Evolutionary conservation across 108 stramenopile species (phyloP), one percentile per base, ranked within the genome.

Genomic region (Poteriospumella lacustris): DNA sequence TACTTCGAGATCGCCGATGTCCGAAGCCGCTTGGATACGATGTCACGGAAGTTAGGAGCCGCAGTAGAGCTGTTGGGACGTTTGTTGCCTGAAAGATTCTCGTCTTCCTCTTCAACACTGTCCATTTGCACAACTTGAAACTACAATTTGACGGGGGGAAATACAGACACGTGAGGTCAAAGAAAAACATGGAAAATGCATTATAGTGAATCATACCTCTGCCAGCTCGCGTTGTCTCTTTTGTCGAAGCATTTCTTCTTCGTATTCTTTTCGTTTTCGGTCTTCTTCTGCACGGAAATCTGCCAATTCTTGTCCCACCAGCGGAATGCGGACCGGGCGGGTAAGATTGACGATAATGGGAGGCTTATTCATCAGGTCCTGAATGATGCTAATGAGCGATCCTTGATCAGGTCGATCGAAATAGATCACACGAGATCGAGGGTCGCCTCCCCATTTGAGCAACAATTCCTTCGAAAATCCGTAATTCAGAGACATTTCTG

Each of bases 361-460:
- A 42, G 70, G 70, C 26, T 56, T 42, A 12, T 39, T 5, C 28
- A 9, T 12, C 5, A 42, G 36, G n/a, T n/a, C n/a, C n/a, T n/a
- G n/a, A n/a, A n/a, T n/a, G n/a, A n/a, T n/a, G n/a, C n/a, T n/a
- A n/a, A n/a, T n/a, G n/a, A n/a, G n/a, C n/a, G n/a, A n/a, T n/a
- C n/a, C n/a, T n/a, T n/a, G n/a, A n/a, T n/a, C n/a, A n/a, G n/a
- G n/a, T n/a, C n/a, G n/a, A n/a, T n/a, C n/a, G n/a, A n/a, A n/a
- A n/a, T 33, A 73, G 31, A 73, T 73, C 43, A 73, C 70, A 42
- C 5, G 12, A 73, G 31, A 73, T 12, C 70, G 43, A 26, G 70
- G 70, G 24, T 73, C 70, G 9, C 70, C 70, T 73, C 70, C 70
- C 70, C 70, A 73, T 56, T 24, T 24, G 36, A 73, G 70, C 24